Percentiles rank a stretch among this genome's conserved stretches.
phyloP scores from a whole-genome alignment of 2,329 filamentous ascomycete genomes.

The Grosmannia penicillata region DNA sequence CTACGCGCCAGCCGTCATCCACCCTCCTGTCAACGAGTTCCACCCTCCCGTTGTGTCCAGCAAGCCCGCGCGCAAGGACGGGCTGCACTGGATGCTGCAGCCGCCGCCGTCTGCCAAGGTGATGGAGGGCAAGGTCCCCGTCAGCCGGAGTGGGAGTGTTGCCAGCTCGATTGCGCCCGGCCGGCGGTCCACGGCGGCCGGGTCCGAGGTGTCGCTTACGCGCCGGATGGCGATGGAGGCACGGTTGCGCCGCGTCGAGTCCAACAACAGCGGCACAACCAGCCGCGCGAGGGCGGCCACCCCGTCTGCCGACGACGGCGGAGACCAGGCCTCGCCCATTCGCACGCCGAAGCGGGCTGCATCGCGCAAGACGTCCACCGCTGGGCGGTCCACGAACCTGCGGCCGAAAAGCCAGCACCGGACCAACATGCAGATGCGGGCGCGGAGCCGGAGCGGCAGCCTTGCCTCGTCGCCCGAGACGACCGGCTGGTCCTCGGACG shows the following conservation, averaged over 20 bases:
- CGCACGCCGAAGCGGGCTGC: conserved; percentile 10
- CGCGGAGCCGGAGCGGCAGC: conserved; percentile 8
- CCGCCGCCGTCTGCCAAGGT: conserved; percentile 79
- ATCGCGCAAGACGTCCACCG: conserved; percentile 9
- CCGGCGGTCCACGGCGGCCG: background rate
- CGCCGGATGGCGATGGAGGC: conserved; percentile 8
- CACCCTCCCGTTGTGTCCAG: conserved; percentile 74
- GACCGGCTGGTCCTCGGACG: conserved; percentile 16
- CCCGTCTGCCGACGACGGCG: conserved; percentile 12
- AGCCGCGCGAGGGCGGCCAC: background rate
- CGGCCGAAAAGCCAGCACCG: conserved; percentile 4
- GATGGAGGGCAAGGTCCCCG: conserved; percentile 75
- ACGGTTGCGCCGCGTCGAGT: conserved; percentile 6
- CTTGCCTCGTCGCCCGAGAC: conserved; percentile 6
- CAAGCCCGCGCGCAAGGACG: conserved; percentile 52
- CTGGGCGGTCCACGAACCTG: too few relatives aligned
- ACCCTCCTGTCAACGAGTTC: conserved; percentile 71
- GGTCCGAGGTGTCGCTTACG: conserved; percentile 7
- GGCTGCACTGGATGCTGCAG: conserved; percentile 82
- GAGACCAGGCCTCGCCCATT: conserved; percentile 8
- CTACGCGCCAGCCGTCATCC: conserved; percentile 35
- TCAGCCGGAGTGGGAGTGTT: conserved; percentile 46
- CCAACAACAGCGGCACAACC: conserved; percentile 3
- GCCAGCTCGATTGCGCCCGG: conserved; percentile 27
- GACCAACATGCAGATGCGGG: background rate